These are phyloP conservation scores for Russula sp. DNA, from an alignment of 768 basidiomycete species.

Conservation along the genomic window DNA sequence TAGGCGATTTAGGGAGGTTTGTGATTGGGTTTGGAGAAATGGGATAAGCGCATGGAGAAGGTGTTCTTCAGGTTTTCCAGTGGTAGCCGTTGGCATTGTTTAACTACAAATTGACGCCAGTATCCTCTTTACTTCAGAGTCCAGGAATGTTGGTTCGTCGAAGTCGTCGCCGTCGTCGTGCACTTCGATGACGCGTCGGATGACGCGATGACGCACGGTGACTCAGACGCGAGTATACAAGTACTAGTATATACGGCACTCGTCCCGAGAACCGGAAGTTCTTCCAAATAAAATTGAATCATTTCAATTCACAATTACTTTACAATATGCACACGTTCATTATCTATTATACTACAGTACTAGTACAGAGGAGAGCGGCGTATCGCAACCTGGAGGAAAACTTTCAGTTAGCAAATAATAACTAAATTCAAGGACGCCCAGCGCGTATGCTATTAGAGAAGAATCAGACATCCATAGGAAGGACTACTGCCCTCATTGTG, in stretches of 20 bases:
- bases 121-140: constrained; percentile 8
- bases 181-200: neutral
- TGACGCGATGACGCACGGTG: neutral
- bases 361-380: neutral
- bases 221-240: no score
- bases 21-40: constrained; percentile 78
- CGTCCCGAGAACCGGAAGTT: neutral
- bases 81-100: constrained; percentile 24
- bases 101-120: neutral
- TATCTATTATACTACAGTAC: no score
- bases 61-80: constrained; percentile 18
- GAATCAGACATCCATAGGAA: constrained; percentile 90
- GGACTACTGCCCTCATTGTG: constrained; percentile 62
- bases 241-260: no score
- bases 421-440: neutral
- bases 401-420: neutral
- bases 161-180: neutral
- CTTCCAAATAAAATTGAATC: neutral
- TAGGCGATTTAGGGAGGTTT: constrained; percentile 70
- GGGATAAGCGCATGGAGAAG: constrained; percentile 62
- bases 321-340: no score
- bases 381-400: neutral
- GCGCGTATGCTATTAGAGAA: constrained; percentile 36
- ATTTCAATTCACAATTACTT: neutral
- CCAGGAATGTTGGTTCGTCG: neutral